Base-by-base conservation (phyloP, 441 rosid species). In the Populus tomentosa region DNA sequence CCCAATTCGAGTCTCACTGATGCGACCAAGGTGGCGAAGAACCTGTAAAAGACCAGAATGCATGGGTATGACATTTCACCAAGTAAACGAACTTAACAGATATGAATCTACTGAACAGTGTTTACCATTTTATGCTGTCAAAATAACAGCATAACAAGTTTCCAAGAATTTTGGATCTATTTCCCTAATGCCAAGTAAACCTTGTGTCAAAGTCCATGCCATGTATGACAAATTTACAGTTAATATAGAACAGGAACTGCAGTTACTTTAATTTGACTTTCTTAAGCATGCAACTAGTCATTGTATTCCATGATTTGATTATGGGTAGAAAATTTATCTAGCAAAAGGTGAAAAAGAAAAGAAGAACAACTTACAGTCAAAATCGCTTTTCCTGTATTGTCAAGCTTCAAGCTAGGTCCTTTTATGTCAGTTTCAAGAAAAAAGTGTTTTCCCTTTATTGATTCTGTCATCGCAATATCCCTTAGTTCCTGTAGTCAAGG, bases 11-110 rank as follows among this genome's bases (percentile, higher is more conserved):
- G 88, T 87, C 88, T 93, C 99, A 79, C 83, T 90, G 80, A 92
- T 86, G 77, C 95, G 96, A 74, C 98, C 95, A 76, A 95, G 97
- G 86, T 95, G 98, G 76, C 97, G 95, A 77, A 95, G 92, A 77
- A 93, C 92, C 98, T 95, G 81, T 74, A 50, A 72, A 84, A 61
- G 69, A 84, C 40, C 75, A 77, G 7, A 67, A 77, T 18, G 74
- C 40, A 46, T 42, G 4, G 36, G 13, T 21, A 72, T 61, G 13
- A 72, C 21, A 53, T 7, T 32, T 69, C 36, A 75, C 40, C 40
- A 1, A 76, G 40, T 33, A 14, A 14, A 5, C 53, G 18, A 28
- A 67, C 14, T 67, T 11, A 30, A 21, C 20, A 32, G 13, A 13
- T 30, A 66, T 30, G 73, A 6, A 38, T 38, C 26, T 68, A 35